A percentile compares a stretch with the other conserved stretches of the same genome.
phyloP scores from a whole-genome alignment of 2,329 filamentous ascomycete species.

The Colletotrichum filicis region DNA sequence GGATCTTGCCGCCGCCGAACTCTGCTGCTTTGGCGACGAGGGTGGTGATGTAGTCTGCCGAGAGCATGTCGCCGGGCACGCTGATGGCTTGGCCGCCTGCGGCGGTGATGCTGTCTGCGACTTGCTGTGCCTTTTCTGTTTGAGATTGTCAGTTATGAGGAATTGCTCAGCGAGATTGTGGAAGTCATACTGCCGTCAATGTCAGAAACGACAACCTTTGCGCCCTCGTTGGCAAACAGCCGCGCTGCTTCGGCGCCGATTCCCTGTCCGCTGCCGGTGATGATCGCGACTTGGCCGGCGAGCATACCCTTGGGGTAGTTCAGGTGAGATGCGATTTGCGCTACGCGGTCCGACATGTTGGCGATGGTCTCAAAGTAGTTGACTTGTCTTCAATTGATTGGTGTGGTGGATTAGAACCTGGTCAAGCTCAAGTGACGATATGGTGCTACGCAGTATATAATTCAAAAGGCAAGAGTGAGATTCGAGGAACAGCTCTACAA shows the following conservation, averaged over 20 bases:
- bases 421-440: background rate
- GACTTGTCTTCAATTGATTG: background rate
- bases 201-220: conserved; percentile 85
- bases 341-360: conserved; percentile 67
- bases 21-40: conserved; percentile 81
- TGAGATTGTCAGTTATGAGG: background rate
- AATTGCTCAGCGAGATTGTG: background rate
- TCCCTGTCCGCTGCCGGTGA: conserved; percentile 87
- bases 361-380: background rate
- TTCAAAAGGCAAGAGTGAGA: background rate
- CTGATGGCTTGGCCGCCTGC: conserved; percentile 76
- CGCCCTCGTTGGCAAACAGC: conserved; percentile 88
- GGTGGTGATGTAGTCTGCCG: conserved; percentile 74
- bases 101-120: conserved; percentile 76
- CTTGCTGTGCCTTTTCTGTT: conserved; percentile 73
- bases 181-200: conserved; percentile 73
- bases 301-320: conserved; percentile 86
- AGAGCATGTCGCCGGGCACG: conserved; percentile 81
- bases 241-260: conserved; percentile 88
- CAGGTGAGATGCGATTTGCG: conserved; percentile 81
- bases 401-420: accelerated
- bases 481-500: background rate
- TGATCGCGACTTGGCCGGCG: conserved; percentile 83
- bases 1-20: conserved; percentile 88
- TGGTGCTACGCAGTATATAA: background rate